Evolutionary conservation across 1,284 basidiomycete species (phyloP).

Genomic region (Mycena citricolor): DNA sequence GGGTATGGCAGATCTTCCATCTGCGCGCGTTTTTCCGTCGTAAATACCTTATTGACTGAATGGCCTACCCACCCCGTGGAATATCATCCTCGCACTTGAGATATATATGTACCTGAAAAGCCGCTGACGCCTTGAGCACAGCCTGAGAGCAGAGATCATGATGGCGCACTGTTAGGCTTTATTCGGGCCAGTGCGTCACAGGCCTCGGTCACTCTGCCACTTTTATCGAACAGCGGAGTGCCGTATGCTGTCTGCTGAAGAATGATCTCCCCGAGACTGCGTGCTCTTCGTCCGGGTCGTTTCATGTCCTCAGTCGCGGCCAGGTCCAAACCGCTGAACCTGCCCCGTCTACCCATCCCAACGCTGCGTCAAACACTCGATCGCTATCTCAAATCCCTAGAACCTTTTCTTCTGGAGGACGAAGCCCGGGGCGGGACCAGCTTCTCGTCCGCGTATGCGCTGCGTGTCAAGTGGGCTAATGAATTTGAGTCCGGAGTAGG

Average conservation of each 20-base stretch:
- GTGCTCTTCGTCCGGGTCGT: slow-evolving; percentile 1
- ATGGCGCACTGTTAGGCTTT: no score
- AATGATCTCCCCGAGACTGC: slow-evolving; percentile 14
- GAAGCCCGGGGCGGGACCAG: slow-evolving; percentile 58
- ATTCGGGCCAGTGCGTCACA: no score
- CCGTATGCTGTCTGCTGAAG: no score
- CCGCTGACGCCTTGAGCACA: no score
- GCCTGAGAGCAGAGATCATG: no score
- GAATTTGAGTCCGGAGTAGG: slow-evolving; percentile 81
- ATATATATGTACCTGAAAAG: no score
- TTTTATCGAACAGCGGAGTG: no score
- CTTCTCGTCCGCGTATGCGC: slow-evolving; percentile 57
- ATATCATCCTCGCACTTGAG: no score
- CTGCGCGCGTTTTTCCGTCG: slow-evolving; percentile 93
- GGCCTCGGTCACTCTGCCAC: no score
- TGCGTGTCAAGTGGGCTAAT: slow-evolving; percentile 64
- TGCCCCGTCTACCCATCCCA: slow-evolving; percentile 83
- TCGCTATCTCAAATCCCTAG: slow-evolving; percentile 77
- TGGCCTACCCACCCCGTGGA: no score
- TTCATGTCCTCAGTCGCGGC: slow-evolving; percentile 16
- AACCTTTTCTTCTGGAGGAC: slow-evolving; percentile 79
- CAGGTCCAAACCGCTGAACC: slow-evolving; percentile 17
- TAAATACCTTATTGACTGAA: slow-evolving; percentile 93
- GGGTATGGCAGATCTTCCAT: slow-evolving; percentile 94
- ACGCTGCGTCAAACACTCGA: slow-evolving; percentile 76